Base-by-base conservation (phyloP, 2,329 filamentous ascomycete species). In the Coniochaeta ligniaria region DNA sequence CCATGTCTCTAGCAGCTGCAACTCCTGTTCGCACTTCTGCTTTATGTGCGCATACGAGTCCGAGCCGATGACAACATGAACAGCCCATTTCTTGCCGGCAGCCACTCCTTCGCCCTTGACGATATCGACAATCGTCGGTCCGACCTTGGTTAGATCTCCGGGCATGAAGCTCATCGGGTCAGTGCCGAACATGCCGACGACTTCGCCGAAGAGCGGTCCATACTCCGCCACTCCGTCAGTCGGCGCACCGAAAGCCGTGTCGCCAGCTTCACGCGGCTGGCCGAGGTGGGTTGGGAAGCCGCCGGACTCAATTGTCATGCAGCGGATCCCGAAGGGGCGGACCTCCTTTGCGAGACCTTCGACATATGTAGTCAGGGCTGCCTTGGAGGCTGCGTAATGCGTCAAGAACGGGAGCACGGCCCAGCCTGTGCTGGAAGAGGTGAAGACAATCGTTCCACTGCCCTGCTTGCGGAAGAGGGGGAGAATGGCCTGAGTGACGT, bases 231-330 rank as follows among this genome's bases (percentile, higher is more conserved):
- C 60, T 1, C 59, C 45, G 3, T 63, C 62, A n/a, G 60, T 55
- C 6, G 56, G 52, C 1, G 57, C 60, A 8, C 64, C 66, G 22
- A 63, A 66, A 6, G 62, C 63, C 9, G 62, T 59, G 16, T 61
- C 17, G 7, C 60, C 58, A 1, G 59, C 33, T 4, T 65, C 65
- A 22, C 69, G 68, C 16, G 70, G 66, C 57, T 71, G 63, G 12
- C 65, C 66, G 2, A 73, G 67, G 16, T 65, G 61, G 8, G 71
- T 71, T 12, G 65, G 62, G 47, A 72, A 69, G 3, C 70, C 72
- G 2, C 72, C 72, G 45, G 65, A 70, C 60, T 73, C 72, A 41
- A 74, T 68, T 12, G 68, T 67, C 17, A 73, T 67, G 50, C 66
- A 68, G 22, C 63, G 58, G 55, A 74, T 67, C 1, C 67, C 66